Conservation (phyloP, 2,329 filamentous ascomycete genomes). For the Arthrobotrys megalospora region DNA sequence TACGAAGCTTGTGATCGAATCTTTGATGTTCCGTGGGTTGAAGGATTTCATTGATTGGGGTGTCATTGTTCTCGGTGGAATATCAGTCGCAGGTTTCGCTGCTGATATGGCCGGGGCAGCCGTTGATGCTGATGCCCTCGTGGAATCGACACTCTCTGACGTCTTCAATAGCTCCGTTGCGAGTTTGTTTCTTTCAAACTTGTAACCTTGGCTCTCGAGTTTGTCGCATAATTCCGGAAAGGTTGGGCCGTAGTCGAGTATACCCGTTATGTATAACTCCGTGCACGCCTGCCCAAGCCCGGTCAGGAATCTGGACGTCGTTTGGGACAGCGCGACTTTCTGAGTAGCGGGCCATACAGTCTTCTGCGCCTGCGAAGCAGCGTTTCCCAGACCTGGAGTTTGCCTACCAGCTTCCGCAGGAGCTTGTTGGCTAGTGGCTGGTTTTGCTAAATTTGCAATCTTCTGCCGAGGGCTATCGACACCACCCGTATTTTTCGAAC, state of each 20-base stretch:
- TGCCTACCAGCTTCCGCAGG: not conserved
- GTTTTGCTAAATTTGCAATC: conserved; percentile 11
- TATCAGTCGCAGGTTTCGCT: not conserved
- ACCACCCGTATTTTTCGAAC: conserved; percentile 47
- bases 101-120: conserved; percentile 42
- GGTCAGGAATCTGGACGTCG: conserved; percentile 27
- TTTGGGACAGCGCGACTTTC: conserved; percentile 37
- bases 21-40: conserved; percentile 55
- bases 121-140: conserved; percentile 7
- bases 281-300: conserved; percentile 22
- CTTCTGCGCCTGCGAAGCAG: conserved; percentile 38
- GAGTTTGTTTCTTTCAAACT: conserved; percentile 47
- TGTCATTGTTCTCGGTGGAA: conserved; percentile 7
- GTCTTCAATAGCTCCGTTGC: conserved; percentile 48
- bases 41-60: conserved; percentile 55
- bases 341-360: conserved; percentile 47
- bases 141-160: conserved; percentile 4
- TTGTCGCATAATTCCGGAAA: conserved; percentile 47
- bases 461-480: conserved; percentile 61
- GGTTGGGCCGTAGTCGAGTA: conserved; percentile 44
- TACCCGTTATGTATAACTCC: conserved; percentile 27
- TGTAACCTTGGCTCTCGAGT: conserved; percentile 42
- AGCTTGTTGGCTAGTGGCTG: not conserved
- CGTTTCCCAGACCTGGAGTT: conserved; percentile 22
- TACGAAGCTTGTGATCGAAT: conserved; percentile 41